phyloP scores from a whole-genome alignment of 2,329 filamentous ascomycete species.

The Trichoderma pleuroti region DNA sequence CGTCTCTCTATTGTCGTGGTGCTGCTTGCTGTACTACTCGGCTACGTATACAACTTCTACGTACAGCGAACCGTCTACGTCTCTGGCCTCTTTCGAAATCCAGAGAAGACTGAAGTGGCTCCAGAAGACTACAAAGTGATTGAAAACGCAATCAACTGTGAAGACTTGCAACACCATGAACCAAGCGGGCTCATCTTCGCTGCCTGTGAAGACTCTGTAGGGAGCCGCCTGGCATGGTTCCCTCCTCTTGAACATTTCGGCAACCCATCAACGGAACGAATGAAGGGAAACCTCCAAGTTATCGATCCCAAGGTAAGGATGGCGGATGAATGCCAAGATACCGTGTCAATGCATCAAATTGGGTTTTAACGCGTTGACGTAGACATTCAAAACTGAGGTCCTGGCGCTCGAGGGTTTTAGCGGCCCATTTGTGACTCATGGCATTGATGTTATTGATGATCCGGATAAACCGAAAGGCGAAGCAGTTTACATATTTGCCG shows the following conservation, averaged over 20 bases:
- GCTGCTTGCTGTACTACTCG: constrained; percentile 14
- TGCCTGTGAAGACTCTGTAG: constrained; percentile 49
- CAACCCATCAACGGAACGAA: constrained; percentile 35
- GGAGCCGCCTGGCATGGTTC: constrained; percentile 49
- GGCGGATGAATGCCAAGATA: background rate
- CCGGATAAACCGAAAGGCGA: constrained; percentile 32
- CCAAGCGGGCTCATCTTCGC: constrained; percentile 50
- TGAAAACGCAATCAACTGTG: constrained; percentile 52
- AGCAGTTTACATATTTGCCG: constrained; percentile 56
- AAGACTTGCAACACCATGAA: constrained; percentile 56
- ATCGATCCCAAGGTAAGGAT: constrained; percentile 50
- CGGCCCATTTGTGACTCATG: constrained; percentile 55
- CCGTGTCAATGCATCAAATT: background rate
- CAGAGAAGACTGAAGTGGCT: constrained; percentile 23
- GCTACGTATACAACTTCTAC: constrained; percentile 16
- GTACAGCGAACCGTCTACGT: constrained; percentile 20
- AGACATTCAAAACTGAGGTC: constrained; percentile 45
- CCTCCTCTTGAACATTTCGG: constrained; percentile 44
- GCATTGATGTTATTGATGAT: constrained; percentile 57
- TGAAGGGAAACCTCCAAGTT: constrained; percentile 47
- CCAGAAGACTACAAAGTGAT: constrained; percentile 40
- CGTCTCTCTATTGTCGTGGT: background rate
- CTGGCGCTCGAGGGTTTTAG: constrained; percentile 36
- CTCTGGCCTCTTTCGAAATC: constrained; percentile 29
- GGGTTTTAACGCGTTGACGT: constrained; percentile 23